phyloP scores from a whole-genome alignment of 306 rosid species.

The Luffa acutangula region DNA sequence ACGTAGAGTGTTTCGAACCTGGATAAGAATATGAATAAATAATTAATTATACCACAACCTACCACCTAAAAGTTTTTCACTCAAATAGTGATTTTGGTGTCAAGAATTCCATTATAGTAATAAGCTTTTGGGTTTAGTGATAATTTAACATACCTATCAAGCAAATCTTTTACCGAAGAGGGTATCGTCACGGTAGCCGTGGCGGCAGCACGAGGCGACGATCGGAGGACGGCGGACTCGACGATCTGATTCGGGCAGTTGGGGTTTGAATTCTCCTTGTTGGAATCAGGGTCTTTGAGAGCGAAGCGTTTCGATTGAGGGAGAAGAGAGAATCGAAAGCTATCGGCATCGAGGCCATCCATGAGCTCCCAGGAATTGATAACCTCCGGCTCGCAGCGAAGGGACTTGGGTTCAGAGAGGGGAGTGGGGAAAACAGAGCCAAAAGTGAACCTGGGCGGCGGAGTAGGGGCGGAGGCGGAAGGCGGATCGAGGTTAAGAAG shows the following conservation, averaged over 20 bases:
- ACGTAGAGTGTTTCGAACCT: too few species aligned
- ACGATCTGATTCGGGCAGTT: constrained; percentile 8
- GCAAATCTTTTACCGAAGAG: background rate
- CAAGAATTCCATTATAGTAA: too few species aligned
- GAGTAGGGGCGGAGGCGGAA: constrained; percentile 24
- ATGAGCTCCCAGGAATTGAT: constrained; percentile 96
- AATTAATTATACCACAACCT: too few species aligned
- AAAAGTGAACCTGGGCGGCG: constrained; percentile 35
- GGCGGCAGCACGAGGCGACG: background rate
- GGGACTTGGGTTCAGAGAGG: constrained; percentile 29
- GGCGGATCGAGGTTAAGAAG: constrained; percentile 76
- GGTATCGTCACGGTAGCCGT: background rate
- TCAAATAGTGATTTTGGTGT: too few species aligned
- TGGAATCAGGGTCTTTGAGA: background rate
- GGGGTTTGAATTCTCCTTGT: constrained; percentile 58
- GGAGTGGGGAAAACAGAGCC: constrained; percentile 31
- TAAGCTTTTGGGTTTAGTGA: too few species aligned
- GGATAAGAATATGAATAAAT: too few species aligned
- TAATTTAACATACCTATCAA: constrained; percentile 15
- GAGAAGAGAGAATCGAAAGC: constrained; percentile 57
- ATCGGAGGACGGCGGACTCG: background rate
- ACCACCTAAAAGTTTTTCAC: too few species aligned
- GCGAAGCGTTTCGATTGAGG: constrained; percentile 21
- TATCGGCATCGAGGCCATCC: constrained; percentile 80
- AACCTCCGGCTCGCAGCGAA: constrained; percentile 40